Conservation (phyloP, 441 rosid genomes). For the Manihot esculenta region DNA sequence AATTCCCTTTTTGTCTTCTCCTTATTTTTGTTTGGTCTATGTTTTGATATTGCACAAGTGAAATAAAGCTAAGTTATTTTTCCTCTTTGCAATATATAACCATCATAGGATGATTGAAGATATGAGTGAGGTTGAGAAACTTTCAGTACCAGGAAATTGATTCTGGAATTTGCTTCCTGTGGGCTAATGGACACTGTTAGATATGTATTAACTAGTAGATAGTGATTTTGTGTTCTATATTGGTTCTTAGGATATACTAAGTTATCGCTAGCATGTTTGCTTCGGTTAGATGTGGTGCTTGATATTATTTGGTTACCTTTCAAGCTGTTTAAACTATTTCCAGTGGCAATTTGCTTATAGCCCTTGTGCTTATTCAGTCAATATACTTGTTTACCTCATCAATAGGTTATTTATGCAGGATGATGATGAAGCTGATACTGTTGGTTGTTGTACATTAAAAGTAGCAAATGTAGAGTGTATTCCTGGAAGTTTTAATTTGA, state of each 20-base stretch:
- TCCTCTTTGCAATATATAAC: neutral
- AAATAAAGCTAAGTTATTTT: neutral
- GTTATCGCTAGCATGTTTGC: neutral
- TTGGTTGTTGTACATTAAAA: slow-evolving; percentile 98
- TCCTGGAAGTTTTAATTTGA: slow-evolving; percentile 68
- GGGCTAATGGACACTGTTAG: too few relatives aligned
- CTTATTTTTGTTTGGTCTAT: neutral
- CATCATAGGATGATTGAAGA: neutral
- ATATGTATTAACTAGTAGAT: neutral
- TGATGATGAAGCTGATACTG: slow-evolving; percentile 99
- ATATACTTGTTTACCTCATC: slow-evolving; percentile 9
- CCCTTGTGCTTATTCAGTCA: neutral
- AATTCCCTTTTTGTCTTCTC: neutral
- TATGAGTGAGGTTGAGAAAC: neutral
- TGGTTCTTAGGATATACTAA: neutral
- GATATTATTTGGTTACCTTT: neutral
- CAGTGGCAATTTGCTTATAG: neutral
- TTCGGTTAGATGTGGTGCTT: neutral
- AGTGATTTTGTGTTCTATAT: neutral
- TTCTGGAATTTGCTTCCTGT: neutral
- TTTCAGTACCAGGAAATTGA: neutral
- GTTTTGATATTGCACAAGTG: neutral
- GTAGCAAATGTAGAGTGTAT: slow-evolving; percentile 91
- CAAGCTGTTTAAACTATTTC: neutral
- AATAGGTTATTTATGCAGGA: slow-evolving; percentile 53